phyloP scores from a whole-genome alignment of 1,284 basidiomycete species.

The Neolentinus lepideus region DNA sequence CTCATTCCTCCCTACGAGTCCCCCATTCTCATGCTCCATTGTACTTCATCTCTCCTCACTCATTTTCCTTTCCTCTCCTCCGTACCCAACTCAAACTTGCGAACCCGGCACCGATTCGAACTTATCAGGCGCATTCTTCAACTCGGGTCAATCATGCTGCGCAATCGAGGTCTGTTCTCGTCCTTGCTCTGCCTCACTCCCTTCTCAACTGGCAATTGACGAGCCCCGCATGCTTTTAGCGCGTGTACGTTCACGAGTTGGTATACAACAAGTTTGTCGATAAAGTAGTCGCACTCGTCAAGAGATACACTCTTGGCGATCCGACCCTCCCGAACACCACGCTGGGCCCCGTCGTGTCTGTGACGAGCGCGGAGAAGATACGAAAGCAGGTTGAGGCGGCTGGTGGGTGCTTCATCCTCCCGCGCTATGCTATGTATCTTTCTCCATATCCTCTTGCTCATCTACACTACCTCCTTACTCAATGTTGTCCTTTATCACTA shows the following conservation, averaged over 20 bases:
- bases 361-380: conserved; percentile 79
- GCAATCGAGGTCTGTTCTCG: conserved; percentile 59
- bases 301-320: conserved; percentile 83
- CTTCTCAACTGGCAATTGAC: neutral
- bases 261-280: conserved; percentile 79
- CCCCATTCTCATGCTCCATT: too few species aligned
- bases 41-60: neutral
- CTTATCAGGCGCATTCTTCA: conserved; percentile 78
- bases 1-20: too few species aligned
- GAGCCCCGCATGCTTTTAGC: too few species aligned
- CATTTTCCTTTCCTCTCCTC: conserved; percentile 1
- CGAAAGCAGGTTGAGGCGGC: conserved; percentile 84
- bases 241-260: conserved; percentile 88
- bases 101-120: too few species aligned
- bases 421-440: too few species aligned
- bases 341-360: conserved; percentile 87
- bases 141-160: conserved; percentile 92
- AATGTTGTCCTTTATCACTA: too few species aligned
- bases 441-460: too few species aligned
- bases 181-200: neutral
- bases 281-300: conserved; percentile 68
- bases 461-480: too few species aligned
- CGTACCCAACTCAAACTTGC: neutral
- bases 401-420: conserved; percentile 31
- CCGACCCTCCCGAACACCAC: conserved; percentile 70